Evolutionary conservation across 1,284 basidiomycete genomes (phyloP).

Genomic region (Pyrrhoderma lamaoense): DNA sequence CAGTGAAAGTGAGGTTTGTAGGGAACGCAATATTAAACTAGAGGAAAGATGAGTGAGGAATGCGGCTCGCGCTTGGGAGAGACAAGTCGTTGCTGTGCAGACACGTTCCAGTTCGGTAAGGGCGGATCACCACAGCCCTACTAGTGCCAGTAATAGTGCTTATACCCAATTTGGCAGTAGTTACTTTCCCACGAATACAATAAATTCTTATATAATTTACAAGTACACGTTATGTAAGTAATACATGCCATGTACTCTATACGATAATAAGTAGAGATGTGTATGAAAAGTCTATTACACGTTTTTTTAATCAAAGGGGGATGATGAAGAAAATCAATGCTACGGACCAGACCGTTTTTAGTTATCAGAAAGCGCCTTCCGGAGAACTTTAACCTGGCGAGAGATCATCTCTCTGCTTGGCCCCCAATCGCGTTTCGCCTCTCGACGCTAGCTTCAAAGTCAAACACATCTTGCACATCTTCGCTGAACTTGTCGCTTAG

Average conservation of each 20-base stretch:
- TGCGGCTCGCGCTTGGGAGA: no score
- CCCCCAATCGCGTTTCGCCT: conserved; percentile 89
- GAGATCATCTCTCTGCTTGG: conserved; percentile 81
- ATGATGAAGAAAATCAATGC: neutral
- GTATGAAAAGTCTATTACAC: neutral
- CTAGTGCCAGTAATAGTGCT: no score
- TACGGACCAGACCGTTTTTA: conserved; percentile 8
- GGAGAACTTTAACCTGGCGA: conserved; percentile 73
- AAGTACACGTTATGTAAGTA: no score
- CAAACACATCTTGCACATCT: conserved; percentile 78
- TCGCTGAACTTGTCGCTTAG: conserved; percentile 76
- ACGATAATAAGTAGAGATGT: no score
- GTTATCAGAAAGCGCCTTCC: conserved; percentile 38
- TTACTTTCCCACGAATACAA: conserved; percentile 12
- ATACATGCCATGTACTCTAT: no score
- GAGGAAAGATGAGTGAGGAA: conserved; percentile 13
- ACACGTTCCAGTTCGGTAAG: no score
- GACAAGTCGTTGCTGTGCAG: no score
- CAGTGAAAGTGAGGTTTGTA: no score
- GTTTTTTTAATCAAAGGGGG: neutral
- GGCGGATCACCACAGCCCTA: no score
- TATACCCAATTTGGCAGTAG: no score
- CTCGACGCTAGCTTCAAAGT: conserved; percentile 96
- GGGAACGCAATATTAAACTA: conserved; percentile 9
- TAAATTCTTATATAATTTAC: no score